These are phyloP conservation scores for Paramarasmius palmivorus DNA, from an alignment of 1,284 basidiomycete species.

Conservation along the genomic window DNA sequence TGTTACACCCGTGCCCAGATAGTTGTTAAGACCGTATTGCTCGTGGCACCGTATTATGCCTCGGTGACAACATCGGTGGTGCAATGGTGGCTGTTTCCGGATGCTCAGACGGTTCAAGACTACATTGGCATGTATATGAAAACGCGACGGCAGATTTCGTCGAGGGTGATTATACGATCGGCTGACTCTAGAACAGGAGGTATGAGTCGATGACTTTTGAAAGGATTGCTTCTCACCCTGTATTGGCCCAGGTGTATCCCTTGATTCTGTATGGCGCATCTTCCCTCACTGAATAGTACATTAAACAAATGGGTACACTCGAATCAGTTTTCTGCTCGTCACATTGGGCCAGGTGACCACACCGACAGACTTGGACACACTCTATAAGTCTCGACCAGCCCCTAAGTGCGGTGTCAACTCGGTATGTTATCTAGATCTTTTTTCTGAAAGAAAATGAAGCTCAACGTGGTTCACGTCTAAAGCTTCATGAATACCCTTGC, in stretches of 20 bases:
- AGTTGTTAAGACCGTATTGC: conserved; percentile 3
- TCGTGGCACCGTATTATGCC: background rate
- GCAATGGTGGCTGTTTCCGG: conserved; percentile 4
- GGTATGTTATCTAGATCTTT: no score
- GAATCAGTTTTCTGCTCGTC: conserved; percentile 2
- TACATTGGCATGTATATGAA: background rate
- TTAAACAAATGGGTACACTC: conserved; percentile 1
- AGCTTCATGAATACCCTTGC: background rate
- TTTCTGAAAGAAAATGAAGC: no score
- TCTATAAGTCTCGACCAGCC: background rate
- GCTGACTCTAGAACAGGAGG: conserved; percentile 5
- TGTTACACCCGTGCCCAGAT: background rate
- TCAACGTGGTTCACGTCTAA: no score
- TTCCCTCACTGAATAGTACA: background rate
- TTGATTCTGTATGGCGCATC: no score
- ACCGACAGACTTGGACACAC: background rate
- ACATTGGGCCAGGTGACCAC: background rate
- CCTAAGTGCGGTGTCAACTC: background rate
- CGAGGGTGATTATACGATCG: background rate
- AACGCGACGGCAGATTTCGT: conserved; percentile 5
- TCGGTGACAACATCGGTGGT: background rate
- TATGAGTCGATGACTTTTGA: background rate
- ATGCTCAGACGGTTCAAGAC: background rate
- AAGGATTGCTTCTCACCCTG: conserved; percentile 8
- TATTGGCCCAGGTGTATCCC: background rate